Evolutionary conservation across 805 yeast species (phyloP).

Genomic region (Saccharomycopsis oosterbeekiorum): DNA sequence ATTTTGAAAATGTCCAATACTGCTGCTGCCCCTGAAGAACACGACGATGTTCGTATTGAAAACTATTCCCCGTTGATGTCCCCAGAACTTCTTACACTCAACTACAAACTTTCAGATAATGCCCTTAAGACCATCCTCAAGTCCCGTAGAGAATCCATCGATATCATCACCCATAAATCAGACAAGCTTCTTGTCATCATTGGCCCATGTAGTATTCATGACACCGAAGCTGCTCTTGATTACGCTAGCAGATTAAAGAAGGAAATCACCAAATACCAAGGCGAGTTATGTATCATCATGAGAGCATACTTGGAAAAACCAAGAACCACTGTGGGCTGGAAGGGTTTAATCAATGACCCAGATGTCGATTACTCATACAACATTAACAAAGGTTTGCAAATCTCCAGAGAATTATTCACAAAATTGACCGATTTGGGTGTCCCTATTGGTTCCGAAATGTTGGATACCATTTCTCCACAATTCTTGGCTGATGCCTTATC

Average conservation of each 20-base stretch:
- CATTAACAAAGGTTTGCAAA: constrained; percentile 88
- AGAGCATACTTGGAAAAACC: constrained; percentile 98
- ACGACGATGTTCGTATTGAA: constrained; percentile 64
- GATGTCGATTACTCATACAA: constrained; percentile 88
- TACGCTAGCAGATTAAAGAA: constrained; percentile 61
- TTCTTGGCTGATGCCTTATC: constrained; percentile 88
- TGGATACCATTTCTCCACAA: constrained; percentile 96
- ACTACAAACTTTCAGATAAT: constrained; percentile 55
- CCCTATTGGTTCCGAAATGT: constrained; percentile 96
- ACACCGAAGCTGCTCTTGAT: constrained; percentile 84
- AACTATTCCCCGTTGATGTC: constrained; percentile 96
- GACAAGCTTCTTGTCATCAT: constrained; percentile 84
- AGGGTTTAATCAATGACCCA: constrained; percentile 95
- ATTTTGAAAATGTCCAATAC: neutral
- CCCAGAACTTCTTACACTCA: constrained; percentile 86
- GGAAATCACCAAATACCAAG: constrained; percentile 50
- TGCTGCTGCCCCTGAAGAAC: constrained; percentile 15
- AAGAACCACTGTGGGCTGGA: constrained; percentile 98
- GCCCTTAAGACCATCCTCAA: constrained; percentile 54
- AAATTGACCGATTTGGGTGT: constrained; percentile 63
- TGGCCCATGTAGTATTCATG: constrained; percentile 97
- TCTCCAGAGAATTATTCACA: constrained; percentile 78
- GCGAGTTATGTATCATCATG: constrained; percentile 82
- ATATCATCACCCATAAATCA: constrained; percentile 69
- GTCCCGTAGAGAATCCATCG: constrained; percentile 69